Conservation (phyloP, 495 filamentous ascomycete genomes). For the Friedmanniomyces simplex region DNA sequence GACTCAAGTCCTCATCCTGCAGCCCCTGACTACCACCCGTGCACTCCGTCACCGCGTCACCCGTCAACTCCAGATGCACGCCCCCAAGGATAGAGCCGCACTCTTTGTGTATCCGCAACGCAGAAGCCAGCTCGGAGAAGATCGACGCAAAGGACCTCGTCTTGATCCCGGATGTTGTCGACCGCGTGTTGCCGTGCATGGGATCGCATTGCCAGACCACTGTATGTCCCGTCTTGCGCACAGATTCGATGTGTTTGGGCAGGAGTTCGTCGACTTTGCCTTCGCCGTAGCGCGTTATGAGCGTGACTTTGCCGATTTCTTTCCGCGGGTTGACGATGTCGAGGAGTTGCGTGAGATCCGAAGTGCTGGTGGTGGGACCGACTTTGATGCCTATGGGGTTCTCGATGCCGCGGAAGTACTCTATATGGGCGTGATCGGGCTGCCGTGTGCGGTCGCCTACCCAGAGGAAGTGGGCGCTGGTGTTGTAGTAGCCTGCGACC, state of each 20-base stretch:
- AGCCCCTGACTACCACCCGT: slow-evolving; percentile 81
- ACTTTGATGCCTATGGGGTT: slow-evolving; percentile 97
- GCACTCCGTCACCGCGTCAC: slow-evolving; percentile 94
- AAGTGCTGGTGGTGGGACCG: slow-evolving; percentile 65
- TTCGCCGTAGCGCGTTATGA: slow-evolving; percentile 91
- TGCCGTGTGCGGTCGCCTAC: slow-evolving; percentile 94
- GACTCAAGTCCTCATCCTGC: slow-evolving; percentile 72
- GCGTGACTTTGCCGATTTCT: slow-evolving; percentile 82
- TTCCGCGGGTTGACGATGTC: slow-evolving; percentile 71
- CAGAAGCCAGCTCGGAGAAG: slow-evolving; percentile 68
- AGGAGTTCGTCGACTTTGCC: slow-evolving; percentile 59
- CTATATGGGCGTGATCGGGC: slow-evolving; percentile 82
- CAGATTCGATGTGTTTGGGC: slow-evolving; percentile 73
- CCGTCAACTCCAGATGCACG: slow-evolving; percentile 89
- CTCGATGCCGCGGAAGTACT: slow-evolving; percentile 91
- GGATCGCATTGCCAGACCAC: slow-evolving; percentile 98
- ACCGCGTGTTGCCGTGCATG: slow-evolving; percentile 84
- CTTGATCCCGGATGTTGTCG: slow-evolving; percentile 67
- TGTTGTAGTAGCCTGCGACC: slow-evolving; percentile 62
- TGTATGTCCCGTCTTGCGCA: slow-evolving; percentile 59
- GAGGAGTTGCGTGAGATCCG: slow-evolving; percentile 65
- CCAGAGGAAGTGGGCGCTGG: slow-evolving; percentile 96
- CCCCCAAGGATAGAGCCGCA: slow-evolving; percentile 78
- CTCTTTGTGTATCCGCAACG: slow-evolving; percentile 72
- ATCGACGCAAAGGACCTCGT: slow-evolving; percentile 82